Conservation (phyloP, 345 rosid species). For the Eutrema heterophyllum region DNA sequence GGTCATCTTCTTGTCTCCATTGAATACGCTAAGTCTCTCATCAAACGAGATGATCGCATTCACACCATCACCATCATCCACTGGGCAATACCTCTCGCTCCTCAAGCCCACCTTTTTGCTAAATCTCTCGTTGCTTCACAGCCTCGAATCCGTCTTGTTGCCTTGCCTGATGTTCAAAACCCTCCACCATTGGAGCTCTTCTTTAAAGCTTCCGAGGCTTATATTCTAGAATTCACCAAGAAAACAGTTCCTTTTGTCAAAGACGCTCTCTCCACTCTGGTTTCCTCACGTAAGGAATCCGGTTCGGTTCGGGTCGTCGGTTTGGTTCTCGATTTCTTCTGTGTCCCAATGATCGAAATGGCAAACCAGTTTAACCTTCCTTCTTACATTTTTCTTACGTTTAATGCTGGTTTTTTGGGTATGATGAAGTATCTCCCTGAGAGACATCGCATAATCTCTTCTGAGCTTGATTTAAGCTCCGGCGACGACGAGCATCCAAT, state of each 20-base stretch:
- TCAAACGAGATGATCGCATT: conserved; percentile 33
- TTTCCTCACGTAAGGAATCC: neutral
- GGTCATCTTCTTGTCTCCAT: conserved; percentile 46
- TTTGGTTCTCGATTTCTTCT: conserved; percentile 43
- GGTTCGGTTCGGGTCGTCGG: conserved; percentile 31
- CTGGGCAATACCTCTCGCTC: neutral
- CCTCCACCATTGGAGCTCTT: conserved; percentile 23
- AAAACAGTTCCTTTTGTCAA: conserved; percentile 14
- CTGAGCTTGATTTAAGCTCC: neutral
- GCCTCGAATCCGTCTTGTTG: conserved; percentile 4
- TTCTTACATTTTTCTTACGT: conserved; percentile 39
- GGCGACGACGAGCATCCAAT: conserved; percentile 12
- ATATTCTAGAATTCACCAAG: conserved; percentile 7
- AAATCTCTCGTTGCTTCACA: neutral
- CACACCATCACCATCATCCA: conserved; percentile 26
- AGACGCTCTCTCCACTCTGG: conserved; percentile 10
- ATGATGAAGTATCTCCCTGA: conserved; percentile 34
- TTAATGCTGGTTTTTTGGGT: conserved; percentile 32
- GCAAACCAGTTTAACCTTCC: conserved; percentile 41
- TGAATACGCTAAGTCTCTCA: conserved; percentile 42
- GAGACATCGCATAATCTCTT: conserved; percentile 14
- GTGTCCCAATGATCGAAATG: conserved; percentile 37
- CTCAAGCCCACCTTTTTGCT: neutral
- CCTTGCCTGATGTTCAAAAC: conserved; percentile 10
- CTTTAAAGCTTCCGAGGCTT: conserved; percentile 18